Conservation (phyloP, 768 basidiomycete species). For the Astraeus odoratus region DNA sequence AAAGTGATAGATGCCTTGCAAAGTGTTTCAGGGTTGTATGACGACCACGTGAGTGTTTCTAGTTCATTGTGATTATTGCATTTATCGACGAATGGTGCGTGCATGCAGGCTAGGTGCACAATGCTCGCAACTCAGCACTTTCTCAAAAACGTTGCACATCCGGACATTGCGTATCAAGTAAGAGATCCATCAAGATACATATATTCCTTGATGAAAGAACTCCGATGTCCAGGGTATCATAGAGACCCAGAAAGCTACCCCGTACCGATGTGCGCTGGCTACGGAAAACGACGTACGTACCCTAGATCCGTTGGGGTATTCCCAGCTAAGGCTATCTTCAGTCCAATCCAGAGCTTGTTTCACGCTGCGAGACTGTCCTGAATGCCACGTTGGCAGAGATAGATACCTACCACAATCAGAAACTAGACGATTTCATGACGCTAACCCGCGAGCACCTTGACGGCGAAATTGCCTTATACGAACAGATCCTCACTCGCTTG, state of each 20-base stretch:
- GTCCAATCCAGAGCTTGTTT: slow-evolving; percentile 58
- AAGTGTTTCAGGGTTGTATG: slow-evolving; percentile 70
- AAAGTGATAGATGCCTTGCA: slow-evolving; percentile 68
- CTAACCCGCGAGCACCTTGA: slow-evolving; percentile 66
- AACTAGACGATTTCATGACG: slow-evolving; percentile 57
- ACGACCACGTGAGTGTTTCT: slow-evolving; percentile 59
- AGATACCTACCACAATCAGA: slow-evolving; percentile 71
- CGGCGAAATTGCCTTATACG: slow-evolving; percentile 69
- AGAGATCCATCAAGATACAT: background rate
- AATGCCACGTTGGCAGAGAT: slow-evolving; percentile 88
- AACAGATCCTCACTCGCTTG: slow-evolving; percentile 61
- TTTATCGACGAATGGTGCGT: slow-evolving; percentile 3
- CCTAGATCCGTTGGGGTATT: background rate
- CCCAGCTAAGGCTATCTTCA: slow-evolving; percentile 19
- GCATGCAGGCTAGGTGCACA: slow-evolving; percentile 56
- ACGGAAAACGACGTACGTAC: slow-evolving; percentile 19
- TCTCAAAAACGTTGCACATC: slow-evolving; percentile 71
- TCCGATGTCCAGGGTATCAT: slow-evolving; percentile 46
- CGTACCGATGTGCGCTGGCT: slow-evolving; percentile 58
- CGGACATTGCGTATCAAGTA: slow-evolving; percentile 65
- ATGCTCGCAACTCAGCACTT: slow-evolving; percentile 71
- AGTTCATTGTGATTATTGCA: background rate
- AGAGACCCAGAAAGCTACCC: slow-evolving; percentile 68
- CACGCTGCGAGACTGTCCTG: slow-evolving; percentile 80
- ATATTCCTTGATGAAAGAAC: background rate